Percentiles rank a stretch among this genome's conserved stretches.
Conservation (phyloP, 2,329 filamentous ascomycete species). For the Paradendryphiella salina region DNA sequence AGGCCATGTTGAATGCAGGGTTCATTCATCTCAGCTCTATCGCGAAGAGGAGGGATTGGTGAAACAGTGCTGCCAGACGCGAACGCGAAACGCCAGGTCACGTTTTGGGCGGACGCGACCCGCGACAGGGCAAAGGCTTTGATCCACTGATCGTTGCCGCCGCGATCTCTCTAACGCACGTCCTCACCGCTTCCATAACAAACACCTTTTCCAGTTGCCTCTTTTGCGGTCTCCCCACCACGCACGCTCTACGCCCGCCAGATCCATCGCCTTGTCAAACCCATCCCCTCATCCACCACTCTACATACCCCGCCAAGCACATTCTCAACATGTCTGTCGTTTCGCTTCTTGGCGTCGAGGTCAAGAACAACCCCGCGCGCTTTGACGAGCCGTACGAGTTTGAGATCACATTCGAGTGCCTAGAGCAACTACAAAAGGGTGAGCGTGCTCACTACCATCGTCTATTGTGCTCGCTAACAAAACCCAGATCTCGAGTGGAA, state of each 20-base stretch:
- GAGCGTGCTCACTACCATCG: constrained; percentile 13
- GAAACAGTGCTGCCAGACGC: constrained; percentile 8
- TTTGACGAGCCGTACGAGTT: constrained; percentile 95
- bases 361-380: constrained; percentile 94
- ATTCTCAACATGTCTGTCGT: constrained; percentile 82
- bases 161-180: constrained; percentile 27
- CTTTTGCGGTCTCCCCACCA: constrained; percentile 11
- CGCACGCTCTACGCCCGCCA: constrained; percentile 3
- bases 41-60: background rate
- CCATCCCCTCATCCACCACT: background rate
- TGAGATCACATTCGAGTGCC: constrained; percentile 97
- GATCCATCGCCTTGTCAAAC: background rate
- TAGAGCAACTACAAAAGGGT: constrained; percentile 94
- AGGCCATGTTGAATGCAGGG: background rate
- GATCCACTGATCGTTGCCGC: constrained; percentile 25
- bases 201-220: constrained; percentile 21
- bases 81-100: constrained; percentile 25
- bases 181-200: constrained; percentile 28
- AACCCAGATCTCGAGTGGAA: constrained; percentile 94
- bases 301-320: constrained; percentile 5
- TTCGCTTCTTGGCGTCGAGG: constrained; percentile 90
- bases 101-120: constrained; percentile 16
- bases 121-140: constrained; percentile 10
- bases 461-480: constrained; percentile 18
- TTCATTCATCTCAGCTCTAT: background rate